A percentile compares a stretch with the other conserved stretches of the same genome.
Conservation (phyloP, 805 yeast genomes). For the Candida gorgasii region DNA sequence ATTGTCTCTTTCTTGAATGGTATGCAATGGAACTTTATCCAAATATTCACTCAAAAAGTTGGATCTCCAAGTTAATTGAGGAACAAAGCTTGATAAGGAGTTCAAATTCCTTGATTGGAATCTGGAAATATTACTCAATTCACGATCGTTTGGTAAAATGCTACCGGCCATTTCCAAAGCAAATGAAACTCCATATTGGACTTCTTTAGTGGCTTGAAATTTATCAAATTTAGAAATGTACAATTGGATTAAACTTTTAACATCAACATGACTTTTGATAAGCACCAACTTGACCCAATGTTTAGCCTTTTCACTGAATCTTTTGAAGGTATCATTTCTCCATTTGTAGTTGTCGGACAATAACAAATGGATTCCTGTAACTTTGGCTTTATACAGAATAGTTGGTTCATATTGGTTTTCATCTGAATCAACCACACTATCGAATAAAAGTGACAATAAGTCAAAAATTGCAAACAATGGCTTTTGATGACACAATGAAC, state of each 20-base stretch:
- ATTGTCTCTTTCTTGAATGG: slow-evolving; percentile 26
- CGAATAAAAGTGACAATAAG: slow-evolving; percentile 71
- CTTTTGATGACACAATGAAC: slow-evolving; percentile 71
- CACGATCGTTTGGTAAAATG: slow-evolving; percentile 66
- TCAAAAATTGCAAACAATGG: slow-evolving; percentile 82
- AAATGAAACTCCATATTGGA: slow-evolving; percentile 83
- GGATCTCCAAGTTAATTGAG: slow-evolving; percentile 75
- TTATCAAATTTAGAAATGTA: slow-evolving; percentile 57
- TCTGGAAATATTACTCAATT: slow-evolving; percentile 51
- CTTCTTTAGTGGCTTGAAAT: slow-evolving; percentile 24
- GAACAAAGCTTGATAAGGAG: slow-evolving; percentile 69
- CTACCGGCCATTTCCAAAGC: slow-evolving; percentile 87
- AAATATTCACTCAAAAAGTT: slow-evolving; percentile 35
- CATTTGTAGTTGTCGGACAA: slow-evolving; percentile 77
- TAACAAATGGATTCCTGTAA: slow-evolving; percentile 50
- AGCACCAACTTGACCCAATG: slow-evolving; percentile 67
- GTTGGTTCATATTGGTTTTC: slow-evolving; percentile 83
- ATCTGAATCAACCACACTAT: slow-evolving; percentile 81
- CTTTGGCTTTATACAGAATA: slow-evolving; percentile 53
- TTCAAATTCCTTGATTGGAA: slow-evolving; percentile 43
- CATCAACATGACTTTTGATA: slow-evolving; percentile 63
- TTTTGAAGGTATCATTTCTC: slow-evolving; percentile 67
- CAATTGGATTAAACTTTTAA: slow-evolving; percentile 74
- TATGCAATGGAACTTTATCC: slow-evolving; percentile 29
- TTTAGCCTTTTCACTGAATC: slow-evolving; percentile 58